Conservation (phyloP, 352 stramenopile genomes). For the Phytophthora litchii region DNA sequence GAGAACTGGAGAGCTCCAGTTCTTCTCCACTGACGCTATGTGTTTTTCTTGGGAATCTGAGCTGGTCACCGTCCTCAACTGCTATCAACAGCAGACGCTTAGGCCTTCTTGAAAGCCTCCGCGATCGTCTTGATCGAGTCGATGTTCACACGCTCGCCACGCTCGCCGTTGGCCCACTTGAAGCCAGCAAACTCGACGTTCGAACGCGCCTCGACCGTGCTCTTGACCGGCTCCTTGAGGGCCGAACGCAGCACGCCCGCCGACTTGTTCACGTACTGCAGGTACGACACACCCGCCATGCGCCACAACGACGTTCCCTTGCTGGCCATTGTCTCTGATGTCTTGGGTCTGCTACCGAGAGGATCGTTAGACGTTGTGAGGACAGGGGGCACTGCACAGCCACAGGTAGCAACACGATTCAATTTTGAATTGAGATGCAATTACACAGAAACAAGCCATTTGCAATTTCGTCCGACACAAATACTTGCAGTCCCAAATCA, state of each 20-base stretch:
- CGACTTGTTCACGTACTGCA: conserved; percentile 91
- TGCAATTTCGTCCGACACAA: too few species aligned
- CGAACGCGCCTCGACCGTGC: conserved; percentile 70
- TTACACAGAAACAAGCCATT: too few species aligned
- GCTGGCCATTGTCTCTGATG: conserved; percentile 56
- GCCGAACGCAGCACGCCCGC: conserved; percentile 70
- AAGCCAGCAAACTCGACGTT: conserved; percentile 86
- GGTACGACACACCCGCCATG: conserved; percentile 86
- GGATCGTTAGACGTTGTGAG: conserved; percentile 27
- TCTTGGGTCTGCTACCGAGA: not conserved
- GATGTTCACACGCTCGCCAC: conserved; percentile 73
- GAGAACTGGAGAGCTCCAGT: conserved; percentile 11
- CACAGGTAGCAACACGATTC: conserved; percentile 25
- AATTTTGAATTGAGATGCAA: conserved; percentile 6
- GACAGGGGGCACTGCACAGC: conserved; percentile 14
- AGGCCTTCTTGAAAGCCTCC: conserved; percentile 79
- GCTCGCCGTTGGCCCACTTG: conserved; percentile 86
- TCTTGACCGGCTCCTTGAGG: conserved; percentile 90
- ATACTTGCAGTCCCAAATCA: too few species aligned
- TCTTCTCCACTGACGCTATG: conserved; percentile 21
- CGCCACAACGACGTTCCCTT: conserved; percentile 89
- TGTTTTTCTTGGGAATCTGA: conserved; percentile 23
- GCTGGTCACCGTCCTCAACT: conserved; percentile 8
- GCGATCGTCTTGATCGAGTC: conserved; percentile 86
- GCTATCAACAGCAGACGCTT: conserved; percentile 31